Base-by-base conservation (phyloP, 768 basidiomycete species). In the Suillus americanus region DNA sequence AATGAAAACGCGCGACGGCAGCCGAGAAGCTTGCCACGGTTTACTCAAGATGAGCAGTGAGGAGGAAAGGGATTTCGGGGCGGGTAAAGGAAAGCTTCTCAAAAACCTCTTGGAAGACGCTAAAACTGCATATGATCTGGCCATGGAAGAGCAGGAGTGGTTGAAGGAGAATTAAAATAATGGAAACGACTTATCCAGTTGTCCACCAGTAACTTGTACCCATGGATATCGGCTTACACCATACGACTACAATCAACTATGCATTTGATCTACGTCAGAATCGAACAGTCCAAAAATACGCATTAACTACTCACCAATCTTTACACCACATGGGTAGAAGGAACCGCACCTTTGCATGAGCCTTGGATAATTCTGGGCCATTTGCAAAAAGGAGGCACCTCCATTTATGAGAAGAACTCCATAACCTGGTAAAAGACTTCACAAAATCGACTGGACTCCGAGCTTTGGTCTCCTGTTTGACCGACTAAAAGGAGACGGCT, bases 201-300 rank as follows among this genome's bases (percentile, higher is more conserved):
- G 41, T 43, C 7, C 18, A 43, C 18, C 41, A 43, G 78, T 59
- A 78, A 79, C 48, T 71, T 73, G 0, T 78, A 71, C 55, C 70
- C 79, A 20, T 20, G 18, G 41, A 43, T 40, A 4, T 35, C 10
- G 8, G 9, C 35, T 35, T 35, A 35, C 35, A 35, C 35, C 1
- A 35, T 35, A 9, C 5, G 5, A 33, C 33, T 33, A 5, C 6
- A 33, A 33, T 33, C 33, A 33, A 33, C 33, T 33, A 33, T 33
- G 37, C 37, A 18, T 41, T 18, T 41, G 40, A 41, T 40, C 40
- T 16, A 5, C 14, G 40, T 41, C 43, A n/a, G n/a, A n/a, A n/a
- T n/a, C n/a, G n/a, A n/a, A n/a, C n/a, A 45, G 43, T 45, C 43
- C 9, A 45, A 20, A 45, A 3, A 45, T 3, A 45, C n/a, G 20